A percentile compares a stretch with the other conserved stretches of the same genome.
Conservation (phyloP, 352 stramenopile species). For the Blastocystis sp. region DNA sequence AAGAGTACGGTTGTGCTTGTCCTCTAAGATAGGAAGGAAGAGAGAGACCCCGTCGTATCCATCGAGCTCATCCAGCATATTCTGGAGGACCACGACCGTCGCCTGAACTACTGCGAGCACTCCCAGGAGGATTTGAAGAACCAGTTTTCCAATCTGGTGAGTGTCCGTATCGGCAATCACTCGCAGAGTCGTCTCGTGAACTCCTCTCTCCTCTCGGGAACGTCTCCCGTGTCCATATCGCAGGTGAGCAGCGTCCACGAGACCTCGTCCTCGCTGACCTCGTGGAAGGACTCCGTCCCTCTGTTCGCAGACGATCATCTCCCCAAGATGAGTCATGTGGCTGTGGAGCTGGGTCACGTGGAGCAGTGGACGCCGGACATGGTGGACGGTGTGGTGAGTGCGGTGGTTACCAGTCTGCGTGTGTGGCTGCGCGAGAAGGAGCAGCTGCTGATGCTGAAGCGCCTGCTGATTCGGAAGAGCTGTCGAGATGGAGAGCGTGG, state of each 20-base stretch:
- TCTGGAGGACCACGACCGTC: constrained; percentile 32
- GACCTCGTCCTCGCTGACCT: neutral
- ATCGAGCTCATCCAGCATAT: neutral
- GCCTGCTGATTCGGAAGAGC: neutral
- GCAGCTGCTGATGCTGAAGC: constrained; percentile 56
- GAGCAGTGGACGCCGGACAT: constrained; percentile 13
- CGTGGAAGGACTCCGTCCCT: too few species aligned
- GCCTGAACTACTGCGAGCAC: constrained; percentile 18
- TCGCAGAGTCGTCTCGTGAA: constrained; percentile 40
- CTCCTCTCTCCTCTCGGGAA: constrained; percentile 47
- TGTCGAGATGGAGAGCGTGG: neutral
- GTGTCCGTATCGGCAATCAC: neutral
- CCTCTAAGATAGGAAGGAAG: neutral
- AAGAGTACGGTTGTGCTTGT: neutral
- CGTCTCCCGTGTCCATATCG: neutral
- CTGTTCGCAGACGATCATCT: neutral
- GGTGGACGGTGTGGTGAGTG: constrained; percentile 16
- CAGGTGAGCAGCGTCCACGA: neutral
- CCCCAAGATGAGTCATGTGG: neutral
- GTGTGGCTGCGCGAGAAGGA: constrained; percentile 50
- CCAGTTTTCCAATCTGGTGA: constrained; percentile 47
- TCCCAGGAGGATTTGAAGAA: neutral
- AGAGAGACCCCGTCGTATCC: neutral
- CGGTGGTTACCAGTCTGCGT: constrained; percentile 9
- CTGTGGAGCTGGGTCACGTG: constrained; percentile 34